Evolutionary conservation across 2,329 filamentous ascomycete genomes (phyloP).

Genomic region (Periconia sp.): DNA sequence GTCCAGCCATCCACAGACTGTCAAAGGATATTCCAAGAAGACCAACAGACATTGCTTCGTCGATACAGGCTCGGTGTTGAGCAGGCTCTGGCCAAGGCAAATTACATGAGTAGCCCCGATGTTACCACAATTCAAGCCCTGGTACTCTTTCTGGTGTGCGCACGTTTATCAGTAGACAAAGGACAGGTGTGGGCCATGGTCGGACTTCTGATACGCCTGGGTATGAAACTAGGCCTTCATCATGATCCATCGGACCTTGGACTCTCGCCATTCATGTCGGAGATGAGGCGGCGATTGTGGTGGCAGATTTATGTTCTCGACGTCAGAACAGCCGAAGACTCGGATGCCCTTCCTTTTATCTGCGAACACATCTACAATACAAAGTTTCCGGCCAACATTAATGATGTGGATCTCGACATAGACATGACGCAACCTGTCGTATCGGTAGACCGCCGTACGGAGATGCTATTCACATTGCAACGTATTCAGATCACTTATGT

Average conservation of each 20-base stretch:
- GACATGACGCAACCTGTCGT: not conserved
- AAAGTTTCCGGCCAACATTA: not conserved
- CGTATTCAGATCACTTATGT: not conserved
- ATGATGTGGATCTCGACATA: not conserved
- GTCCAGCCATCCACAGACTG: too few relatives aligned
- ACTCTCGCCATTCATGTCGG: not conserved
- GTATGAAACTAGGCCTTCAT: not conserved
- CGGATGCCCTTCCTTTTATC: not conserved
- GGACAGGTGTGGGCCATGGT: not conserved
- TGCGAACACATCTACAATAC: not conserved
- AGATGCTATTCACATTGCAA: not conserved
- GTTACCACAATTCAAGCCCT: too few relatives aligned
- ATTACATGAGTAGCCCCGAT: too few relatives aligned
- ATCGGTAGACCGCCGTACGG: not conserved
- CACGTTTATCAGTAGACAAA: too few relatives aligned
- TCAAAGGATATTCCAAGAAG: too few relatives aligned
- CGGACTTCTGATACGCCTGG: not conserved
- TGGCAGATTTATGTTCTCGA: conserved; percentile 5
- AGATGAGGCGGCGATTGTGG: conserved; percentile 5
- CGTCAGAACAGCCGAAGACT: not conserved
- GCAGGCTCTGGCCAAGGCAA: too few relatives aligned
- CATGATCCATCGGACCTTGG: not conserved
- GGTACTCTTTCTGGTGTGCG: too few relatives aligned
- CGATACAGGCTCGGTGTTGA: too few relatives aligned
- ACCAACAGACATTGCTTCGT: too few relatives aligned